These are phyloP conservation scores for Diaporthe longicolla DNA, from an alignment of 2,329 filamentous ascomycete species.

Conservation along the genomic window DNA sequence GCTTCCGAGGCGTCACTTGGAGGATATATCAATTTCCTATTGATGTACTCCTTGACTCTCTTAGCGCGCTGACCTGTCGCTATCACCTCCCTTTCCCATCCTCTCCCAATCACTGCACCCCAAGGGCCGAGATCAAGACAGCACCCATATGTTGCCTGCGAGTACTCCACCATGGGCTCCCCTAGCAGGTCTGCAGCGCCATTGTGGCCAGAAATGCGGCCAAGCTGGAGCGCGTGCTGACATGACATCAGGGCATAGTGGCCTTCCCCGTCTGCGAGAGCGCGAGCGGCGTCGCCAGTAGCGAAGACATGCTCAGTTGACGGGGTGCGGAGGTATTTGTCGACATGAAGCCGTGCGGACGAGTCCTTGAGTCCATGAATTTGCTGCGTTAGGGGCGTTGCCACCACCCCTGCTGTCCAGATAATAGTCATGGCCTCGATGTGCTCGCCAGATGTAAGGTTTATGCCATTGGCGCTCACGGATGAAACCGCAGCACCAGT, in stretches of 20 bases:
- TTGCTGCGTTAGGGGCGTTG: slow-evolving; percentile 6
- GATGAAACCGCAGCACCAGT: background rate
- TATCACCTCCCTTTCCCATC: slow-evolving; percentile 1
- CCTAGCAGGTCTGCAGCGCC: background rate
- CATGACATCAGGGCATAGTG: slow-evolving; percentile 22
- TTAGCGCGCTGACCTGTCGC: background rate
- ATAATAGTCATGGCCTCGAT: slow-evolving; percentile 5
- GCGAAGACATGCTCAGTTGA: slow-evolving; percentile 7
- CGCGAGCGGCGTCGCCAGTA: background rate
- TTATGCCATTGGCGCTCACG: background rate
- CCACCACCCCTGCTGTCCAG: slow-evolving; percentile 22
- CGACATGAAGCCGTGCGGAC: background rate
- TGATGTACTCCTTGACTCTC: slow-evolving; percentile 15
- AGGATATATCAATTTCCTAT: slow-evolving; percentile 12
- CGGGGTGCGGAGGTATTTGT: background rate
- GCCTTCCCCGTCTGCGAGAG: background rate
- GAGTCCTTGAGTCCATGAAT: background rate
- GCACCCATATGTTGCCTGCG: background rate
- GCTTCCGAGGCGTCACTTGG: background rate
- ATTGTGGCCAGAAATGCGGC: slow-evolving; percentile 19
- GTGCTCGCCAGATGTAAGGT: background rate
- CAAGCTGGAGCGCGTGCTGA: slow-evolving; percentile 18
- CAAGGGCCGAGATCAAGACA: slow-evolving; percentile 1
- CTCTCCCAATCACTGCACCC: slow-evolving; percentile 5
- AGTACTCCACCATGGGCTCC: slow-evolving; percentile 5